These are phyloP conservation scores for Catenaria anguillulae DNA, from an alignment of 371 early-diverging fungal species.

Conservation along the genomic window DNA sequence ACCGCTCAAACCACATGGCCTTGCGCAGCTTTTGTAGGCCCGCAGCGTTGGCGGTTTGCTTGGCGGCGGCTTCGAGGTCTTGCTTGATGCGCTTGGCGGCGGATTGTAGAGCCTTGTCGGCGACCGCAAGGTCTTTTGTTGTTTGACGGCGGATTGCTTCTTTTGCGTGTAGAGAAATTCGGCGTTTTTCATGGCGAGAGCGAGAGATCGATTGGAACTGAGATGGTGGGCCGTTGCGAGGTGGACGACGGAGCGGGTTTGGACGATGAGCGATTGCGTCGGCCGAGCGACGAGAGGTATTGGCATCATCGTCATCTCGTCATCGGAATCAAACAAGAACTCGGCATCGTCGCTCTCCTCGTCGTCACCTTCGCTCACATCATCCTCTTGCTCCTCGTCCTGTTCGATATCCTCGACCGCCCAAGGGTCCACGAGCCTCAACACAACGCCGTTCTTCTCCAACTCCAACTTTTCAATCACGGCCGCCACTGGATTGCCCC, in stretches of 20 bases:
- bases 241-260: slow-evolving; percentile 37
- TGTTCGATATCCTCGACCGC: slow-evolving; percentile 19
- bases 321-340: slow-evolving; percentile 10
- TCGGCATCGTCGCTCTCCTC: slow-evolving; percentile 5
- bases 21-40: slow-evolving; percentile 69
- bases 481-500: slow-evolving; percentile 63
- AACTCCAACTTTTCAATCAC: slow-evolving; percentile 56
- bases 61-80: slow-evolving; percentile 47
- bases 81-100: slow-evolving; percentile 76
- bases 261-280: not conserved
- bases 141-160: slow-evolving; percentile 64
- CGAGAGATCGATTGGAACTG: too few species aligned
- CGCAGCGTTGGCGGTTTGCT: slow-evolving; percentile 40
- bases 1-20: slow-evolving; percentile 99
- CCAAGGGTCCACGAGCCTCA: slow-evolving; percentile 28
- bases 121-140: slow-evolving; percentile 74
- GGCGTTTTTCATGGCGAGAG: slow-evolving; percentile 91
- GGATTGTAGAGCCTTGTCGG: slow-evolving; percentile 62
- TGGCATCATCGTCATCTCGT: not conserved
- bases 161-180: slow-evolving; percentile 73
- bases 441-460: slow-evolving; percentile 51
- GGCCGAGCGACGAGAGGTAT: too few species aligned
- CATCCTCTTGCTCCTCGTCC: slow-evolving; percentile 25
- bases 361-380: slow-evolving; percentile 15
- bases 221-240: slow-evolving; percentile 79